Evolutionary conservation across 2,329 filamentous ascomycete genomes (phyloP).

Genomic region (Ophiobolus disseminans): DNA sequence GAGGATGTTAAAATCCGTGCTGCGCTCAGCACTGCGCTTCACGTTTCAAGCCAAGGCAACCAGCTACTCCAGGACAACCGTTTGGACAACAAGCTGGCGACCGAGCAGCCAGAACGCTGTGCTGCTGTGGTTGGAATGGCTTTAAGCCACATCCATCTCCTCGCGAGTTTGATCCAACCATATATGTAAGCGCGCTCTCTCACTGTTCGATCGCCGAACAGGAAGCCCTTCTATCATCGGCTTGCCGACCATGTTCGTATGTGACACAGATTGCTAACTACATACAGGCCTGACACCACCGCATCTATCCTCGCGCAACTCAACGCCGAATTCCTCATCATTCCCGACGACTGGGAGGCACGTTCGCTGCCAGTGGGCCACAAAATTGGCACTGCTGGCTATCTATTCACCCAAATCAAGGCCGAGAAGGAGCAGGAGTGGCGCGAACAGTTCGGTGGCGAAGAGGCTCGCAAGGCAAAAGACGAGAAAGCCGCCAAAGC

Average conservation of each 20-base stretch:
- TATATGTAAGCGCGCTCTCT: slow-evolving; percentile 66
- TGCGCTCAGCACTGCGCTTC: slow-evolving; percentile 69
- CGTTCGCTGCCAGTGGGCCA: slow-evolving; percentile 67
- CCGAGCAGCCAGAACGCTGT: slow-evolving; percentile 64
- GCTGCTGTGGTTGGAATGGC: slow-evolving; percentile 76
- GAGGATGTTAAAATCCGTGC: slow-evolving; percentile 75
- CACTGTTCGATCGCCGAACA: too few relatives aligned
- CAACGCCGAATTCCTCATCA: slow-evolving; percentile 61
- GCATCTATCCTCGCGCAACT: slow-evolving; percentile 80
- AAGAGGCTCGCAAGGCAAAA: slow-evolving; percentile 70
- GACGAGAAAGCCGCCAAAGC: slow-evolving; percentile 71
- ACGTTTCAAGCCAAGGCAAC: slow-evolving; percentile 69
- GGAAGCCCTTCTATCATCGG: too few relatives aligned
- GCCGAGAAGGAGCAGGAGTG: slow-evolving; percentile 83
- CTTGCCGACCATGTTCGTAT: too few relatives aligned
- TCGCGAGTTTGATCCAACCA: slow-evolving; percentile 78
- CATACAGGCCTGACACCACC: slow-evolving; percentile 50
- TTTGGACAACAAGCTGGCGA: slow-evolving; percentile 68
- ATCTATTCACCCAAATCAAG: slow-evolving; percentile 85
- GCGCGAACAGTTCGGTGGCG: slow-evolving; percentile 76
- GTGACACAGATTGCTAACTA: slow-evolving; percentile 12
- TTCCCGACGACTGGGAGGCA: slow-evolving; percentile 60
- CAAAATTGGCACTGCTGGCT: slow-evolving; percentile 78
- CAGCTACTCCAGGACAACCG: slow-evolving; percentile 63
- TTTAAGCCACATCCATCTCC: slow-evolving; percentile 81